Percentiles rank a stretch among this genome's conserved stretches.
Conservation (phyloP, 2,329 filamentous ascomycete species). For the Talaromyces albobiverticillius region DNA sequence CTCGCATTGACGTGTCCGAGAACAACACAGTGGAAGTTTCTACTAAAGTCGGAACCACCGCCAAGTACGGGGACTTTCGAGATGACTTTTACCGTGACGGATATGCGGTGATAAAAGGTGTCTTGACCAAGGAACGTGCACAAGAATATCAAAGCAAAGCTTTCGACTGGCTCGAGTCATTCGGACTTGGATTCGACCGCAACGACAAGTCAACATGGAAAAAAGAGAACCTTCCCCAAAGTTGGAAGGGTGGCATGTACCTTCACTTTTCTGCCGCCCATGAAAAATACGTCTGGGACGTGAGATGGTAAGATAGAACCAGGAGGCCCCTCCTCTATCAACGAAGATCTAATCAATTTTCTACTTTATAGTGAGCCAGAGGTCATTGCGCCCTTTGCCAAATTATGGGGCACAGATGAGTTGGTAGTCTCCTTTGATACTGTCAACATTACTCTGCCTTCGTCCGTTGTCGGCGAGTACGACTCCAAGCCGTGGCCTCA, state of each 20-base stretch:
- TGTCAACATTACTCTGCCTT: constrained; percentile 43
- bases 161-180: constrained; percentile 40
- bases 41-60: too few relatives aligned
- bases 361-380: constrained; percentile 32
- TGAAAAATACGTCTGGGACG: constrained; percentile 46
- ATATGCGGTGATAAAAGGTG: constrained; percentile 2
- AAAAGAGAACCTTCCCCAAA: constrained; percentile 40
- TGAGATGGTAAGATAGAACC: constrained; percentile 23
- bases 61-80: background rate
- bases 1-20: too few relatives aligned
- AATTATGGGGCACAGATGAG: constrained; percentile 36
- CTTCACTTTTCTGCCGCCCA: constrained; percentile 33
- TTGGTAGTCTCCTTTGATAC: constrained; percentile 24
- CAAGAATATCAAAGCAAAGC: constrained; percentile 16
- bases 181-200: constrained; percentile 35
- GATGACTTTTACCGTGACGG: background rate
- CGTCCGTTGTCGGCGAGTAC: constrained; percentile 24
- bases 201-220: constrained; percentile 39
- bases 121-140: background rate
- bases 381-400: constrained; percentile 39
- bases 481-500: constrained; percentile 7
- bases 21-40: too few relatives aligned
- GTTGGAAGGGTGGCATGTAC: constrained; percentile 33
- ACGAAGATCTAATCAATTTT: constrained; percentile 11
- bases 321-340: constrained; percentile 18